phyloP scores from a whole-genome alignment of 2,329 filamentous ascomycete genomes.

The Fusarium duplospermum region DNA sequence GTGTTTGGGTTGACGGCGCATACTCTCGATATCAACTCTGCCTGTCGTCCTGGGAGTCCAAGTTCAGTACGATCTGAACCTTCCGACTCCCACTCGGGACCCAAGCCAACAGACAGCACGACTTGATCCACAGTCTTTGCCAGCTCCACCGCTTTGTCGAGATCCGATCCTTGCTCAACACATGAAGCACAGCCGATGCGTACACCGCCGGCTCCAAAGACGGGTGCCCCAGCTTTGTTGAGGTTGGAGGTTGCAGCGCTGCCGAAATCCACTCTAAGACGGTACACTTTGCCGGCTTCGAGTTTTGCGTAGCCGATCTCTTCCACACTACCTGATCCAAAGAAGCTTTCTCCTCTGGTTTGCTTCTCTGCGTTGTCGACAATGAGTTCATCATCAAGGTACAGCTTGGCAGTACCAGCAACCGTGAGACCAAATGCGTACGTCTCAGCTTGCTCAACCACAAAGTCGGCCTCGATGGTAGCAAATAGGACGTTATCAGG shows the following conservation, averaged over 20 bases:
- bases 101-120: slow-evolving; percentile 81
- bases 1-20: slow-evolving; percentile 75
- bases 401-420: slow-evolving; percentile 72
- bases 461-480: slow-evolving; percentile 69
- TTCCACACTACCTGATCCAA: slow-evolving; percentile 73
- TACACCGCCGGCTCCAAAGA: slow-evolving; percentile 67
- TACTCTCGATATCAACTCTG: slow-evolving; percentile 75
- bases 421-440: slow-evolving; percentile 75
- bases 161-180: slow-evolving; percentile 68
- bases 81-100: slow-evolving; percentile 85
- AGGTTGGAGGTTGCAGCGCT: slow-evolving; percentile 69
- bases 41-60: slow-evolving; percentile 78
- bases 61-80: slow-evolving; percentile 82
- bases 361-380: slow-evolving; percentile 76
- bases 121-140: slow-evolving; percentile 81
- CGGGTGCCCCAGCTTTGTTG: slow-evolving; percentile 59
- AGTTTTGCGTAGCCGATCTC: slow-evolving; percentile 68
- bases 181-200: slow-evolving; percentile 70
- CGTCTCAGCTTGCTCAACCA: slow-evolving; percentile 68
- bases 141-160: slow-evolving; percentile 73
- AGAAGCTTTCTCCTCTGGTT: slow-evolving; percentile 71
- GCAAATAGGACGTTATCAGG: slow-evolving; percentile 66
- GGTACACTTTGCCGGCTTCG: slow-evolving; percentile 67
- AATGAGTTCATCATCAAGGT: slow-evolving; percentile 70
- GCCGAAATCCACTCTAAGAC: slow-evolving; percentile 68